Evolutionary conservation across 768 basidiomycete species (phyloP).

Genomic region (Coprinopsis cinerea): DNA sequence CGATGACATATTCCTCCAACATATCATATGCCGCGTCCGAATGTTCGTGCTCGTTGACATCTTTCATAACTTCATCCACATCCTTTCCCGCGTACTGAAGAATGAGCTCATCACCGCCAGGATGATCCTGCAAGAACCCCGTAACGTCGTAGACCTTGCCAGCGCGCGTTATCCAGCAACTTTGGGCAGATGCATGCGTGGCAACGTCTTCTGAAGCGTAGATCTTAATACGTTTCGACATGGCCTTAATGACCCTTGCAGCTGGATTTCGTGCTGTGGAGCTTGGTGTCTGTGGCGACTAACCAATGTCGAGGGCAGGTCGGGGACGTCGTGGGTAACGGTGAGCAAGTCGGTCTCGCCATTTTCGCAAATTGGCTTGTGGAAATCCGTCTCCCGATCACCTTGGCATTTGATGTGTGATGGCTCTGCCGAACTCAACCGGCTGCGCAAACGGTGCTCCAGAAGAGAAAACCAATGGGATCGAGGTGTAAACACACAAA

Average conservation of each 20-base stretch:
- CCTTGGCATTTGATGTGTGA: too few relatives aligned
- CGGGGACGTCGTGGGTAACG: not conserved
- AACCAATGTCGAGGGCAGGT: not conserved
- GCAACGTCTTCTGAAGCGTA: conserved; percentile 72
- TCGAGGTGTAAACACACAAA: too few relatives aligned
- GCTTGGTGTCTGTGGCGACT: not conserved
- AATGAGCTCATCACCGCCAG: conserved; percentile 92
- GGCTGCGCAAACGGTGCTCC: too few relatives aligned
- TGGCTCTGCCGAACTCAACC: too few relatives aligned
- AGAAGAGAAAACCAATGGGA: too few relatives aligned
- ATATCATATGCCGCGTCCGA: conserved; percentile 89
- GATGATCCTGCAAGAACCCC: conserved; percentile 78
- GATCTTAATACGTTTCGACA: conserved; percentile 69
- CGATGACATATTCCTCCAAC: conserved; percentile 83
- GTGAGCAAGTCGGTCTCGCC: conserved; percentile 15
- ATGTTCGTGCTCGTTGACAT: conserved; percentile 78
- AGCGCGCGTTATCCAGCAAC: conserved; percentile 78
- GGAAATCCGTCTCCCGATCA: not conserved
- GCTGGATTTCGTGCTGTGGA: not conserved
- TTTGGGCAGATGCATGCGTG: conserved; percentile 48
- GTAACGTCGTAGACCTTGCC: conserved; percentile 92
- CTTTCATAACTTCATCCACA: conserved; percentile 74
- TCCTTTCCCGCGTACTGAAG: conserved; percentile 80
- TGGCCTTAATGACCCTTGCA: too few relatives aligned
- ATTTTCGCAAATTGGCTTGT: conserved; percentile 13